Evolutionary conservation across 495 filamentous ascomycete species (phyloP).

Genomic region (Bombardia bombarda): DNA sequence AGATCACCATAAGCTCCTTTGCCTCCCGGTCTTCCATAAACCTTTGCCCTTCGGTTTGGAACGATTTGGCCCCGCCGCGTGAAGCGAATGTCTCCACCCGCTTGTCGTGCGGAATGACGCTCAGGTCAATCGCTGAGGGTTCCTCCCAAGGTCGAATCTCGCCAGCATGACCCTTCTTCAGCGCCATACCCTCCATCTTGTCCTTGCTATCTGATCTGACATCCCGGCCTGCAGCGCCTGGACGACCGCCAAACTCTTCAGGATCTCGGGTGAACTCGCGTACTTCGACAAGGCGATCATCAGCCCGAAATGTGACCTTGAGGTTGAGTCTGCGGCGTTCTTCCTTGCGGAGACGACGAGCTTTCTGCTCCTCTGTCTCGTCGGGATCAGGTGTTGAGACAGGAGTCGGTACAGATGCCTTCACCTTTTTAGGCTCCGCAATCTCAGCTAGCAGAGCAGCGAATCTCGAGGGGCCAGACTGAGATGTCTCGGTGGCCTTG

Average conservation of each 20-base stretch:
- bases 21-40: conserved; percentile 64
- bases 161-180: conserved; percentile 52
- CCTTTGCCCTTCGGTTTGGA: conserved; percentile 57
- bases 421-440: conserved; percentile 49
- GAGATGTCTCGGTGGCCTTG: conserved; percentile 10
- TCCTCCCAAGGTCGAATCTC: conserved; percentile 34
- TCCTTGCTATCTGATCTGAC: conserved; percentile 49
- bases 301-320: conserved; percentile 59
- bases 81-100: conserved; percentile 50
- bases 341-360: conserved; percentile 71
- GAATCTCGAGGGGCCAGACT: conserved; percentile 26
- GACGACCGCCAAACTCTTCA: conserved; percentile 70
- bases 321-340: conserved; percentile 59
- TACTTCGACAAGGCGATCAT: conserved; percentile 62
- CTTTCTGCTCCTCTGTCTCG: conserved; percentile 70
- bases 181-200: conserved; percentile 62
- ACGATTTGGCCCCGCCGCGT: conserved; percentile 51
- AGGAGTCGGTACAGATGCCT: conserved; percentile 28
- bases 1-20: conserved; percentile 77
- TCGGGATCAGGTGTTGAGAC: conserved; percentile 41
- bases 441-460: conserved; percentile 54
- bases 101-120: conserved; percentile 39
- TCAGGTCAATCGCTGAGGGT: conserved; percentile 45
- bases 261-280: conserved; percentile 71
- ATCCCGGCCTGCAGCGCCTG: conserved; percentile 57